Percentiles rank a stretch among this genome's conserved stretches.
Conservation (phyloP, 208 protist species). For the Leishmania amazonensis region DNA sequence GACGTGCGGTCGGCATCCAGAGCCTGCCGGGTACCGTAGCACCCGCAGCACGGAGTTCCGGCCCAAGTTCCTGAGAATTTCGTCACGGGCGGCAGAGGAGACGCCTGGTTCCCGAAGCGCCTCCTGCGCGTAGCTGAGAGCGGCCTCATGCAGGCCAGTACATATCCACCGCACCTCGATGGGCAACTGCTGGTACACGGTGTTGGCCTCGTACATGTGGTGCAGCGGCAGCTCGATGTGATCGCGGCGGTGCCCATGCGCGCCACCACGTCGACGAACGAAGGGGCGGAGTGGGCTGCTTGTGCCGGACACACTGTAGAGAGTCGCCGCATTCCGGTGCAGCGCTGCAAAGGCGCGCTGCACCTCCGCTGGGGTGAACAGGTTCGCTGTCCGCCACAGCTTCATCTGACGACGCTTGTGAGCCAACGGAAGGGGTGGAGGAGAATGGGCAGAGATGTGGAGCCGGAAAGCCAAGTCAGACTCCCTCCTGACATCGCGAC, state of each 20-base stretch:
- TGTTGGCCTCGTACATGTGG: constrained; percentile 10
- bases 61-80: constrained; percentile 32
- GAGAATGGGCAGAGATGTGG: background rate
- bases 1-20: constrained; percentile 69
- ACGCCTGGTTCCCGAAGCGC: constrained; percentile 26
- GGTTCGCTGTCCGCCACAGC: constrained; percentile 19
- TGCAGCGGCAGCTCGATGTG: constrained; percentile 40
- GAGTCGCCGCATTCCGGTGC: constrained; percentile 4
- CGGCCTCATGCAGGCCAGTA: constrained; percentile 37
- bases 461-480: background rate
- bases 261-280: constrained; percentile 13
- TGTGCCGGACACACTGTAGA: background rate
- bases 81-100: constrained; percentile 13
- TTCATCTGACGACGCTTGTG: constrained; percentile 12
- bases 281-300: constrained; percentile 15
- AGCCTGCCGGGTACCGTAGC: constrained; percentile 54
- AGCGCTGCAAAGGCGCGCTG: constrained; percentile 47
- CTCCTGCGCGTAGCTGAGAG: constrained; percentile 32
- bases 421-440: background rate
- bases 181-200: constrained; percentile 29
- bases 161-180: constrained; percentile 37
- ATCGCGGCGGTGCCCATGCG: constrained; percentile 15
- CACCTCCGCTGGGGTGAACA: constrained; percentile 41
- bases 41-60: constrained; percentile 68
- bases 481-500: background rate